phyloP scores from a whole-genome alignment of 306 rosid genomes.

The Parietaria judaica region DNA sequence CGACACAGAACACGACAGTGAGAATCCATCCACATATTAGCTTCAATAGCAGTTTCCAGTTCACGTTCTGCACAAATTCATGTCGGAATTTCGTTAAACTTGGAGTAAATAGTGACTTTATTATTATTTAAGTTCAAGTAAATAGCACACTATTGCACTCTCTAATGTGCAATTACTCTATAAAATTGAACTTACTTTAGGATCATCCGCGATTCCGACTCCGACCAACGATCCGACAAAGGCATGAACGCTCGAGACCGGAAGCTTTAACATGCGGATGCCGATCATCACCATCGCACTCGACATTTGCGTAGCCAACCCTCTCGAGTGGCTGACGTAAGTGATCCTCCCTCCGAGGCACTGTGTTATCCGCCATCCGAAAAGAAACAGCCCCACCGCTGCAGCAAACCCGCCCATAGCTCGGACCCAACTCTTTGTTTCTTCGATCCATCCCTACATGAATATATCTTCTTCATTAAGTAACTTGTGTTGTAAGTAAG shows the following conservation, averaged over 20 bases:
- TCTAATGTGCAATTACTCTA: not conserved
- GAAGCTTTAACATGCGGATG: slow-evolving; percentile 13
- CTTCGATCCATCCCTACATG: not conserved
- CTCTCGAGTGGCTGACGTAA: slow-evolving; percentile 25
- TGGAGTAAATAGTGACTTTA: too few relatives aligned
- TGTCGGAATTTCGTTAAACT: too few relatives aligned
- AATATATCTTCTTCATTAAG: not conserved
- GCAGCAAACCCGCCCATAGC: slow-evolving; percentile 20
- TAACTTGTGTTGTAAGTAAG: not conserved
- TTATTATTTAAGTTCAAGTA: too few relatives aligned
- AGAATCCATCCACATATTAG: slow-evolving; percentile 23
- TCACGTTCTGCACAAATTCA: slow-evolving; percentile 17
- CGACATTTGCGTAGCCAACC: slow-evolving; percentile 19
- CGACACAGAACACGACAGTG: slow-evolving; percentile 12
- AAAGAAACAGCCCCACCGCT: slow-evolving; percentile 18
- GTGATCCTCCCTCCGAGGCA: slow-evolving; percentile 23
- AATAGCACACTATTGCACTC: too few relatives aligned
- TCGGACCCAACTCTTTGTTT: slow-evolving; percentile 10
- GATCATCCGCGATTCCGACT: slow-evolving; percentile 24
- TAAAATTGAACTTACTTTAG: slow-evolving; percentile 9
- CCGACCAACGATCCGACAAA: slow-evolving; percentile 27
- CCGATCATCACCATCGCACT: slow-evolving; percentile 12
- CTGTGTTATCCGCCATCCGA: slow-evolving; percentile 14
- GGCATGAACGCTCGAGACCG: slow-evolving; percentile 24
- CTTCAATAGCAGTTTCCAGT: slow-evolving; percentile 23